Conservation (phyloP, 495 filamentous ascomycete genomes). For the Darksidea phi region DNA sequence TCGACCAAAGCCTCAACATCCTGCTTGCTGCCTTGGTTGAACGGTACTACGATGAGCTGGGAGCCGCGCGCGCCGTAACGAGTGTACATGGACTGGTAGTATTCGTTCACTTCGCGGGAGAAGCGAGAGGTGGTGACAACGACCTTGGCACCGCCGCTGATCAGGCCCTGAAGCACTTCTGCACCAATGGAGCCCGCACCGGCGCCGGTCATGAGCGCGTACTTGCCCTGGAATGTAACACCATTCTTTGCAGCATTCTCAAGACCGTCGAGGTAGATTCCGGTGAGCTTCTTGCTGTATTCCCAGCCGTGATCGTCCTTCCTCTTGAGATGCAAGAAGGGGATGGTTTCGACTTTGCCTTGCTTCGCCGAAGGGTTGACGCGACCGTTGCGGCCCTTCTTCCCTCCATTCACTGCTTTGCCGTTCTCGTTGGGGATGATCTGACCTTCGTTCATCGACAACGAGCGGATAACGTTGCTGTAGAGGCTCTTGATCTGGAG, state of each 20-base stretch:
- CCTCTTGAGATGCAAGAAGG: conserved; percentile 94
- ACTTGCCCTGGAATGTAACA: conserved; percentile 90
- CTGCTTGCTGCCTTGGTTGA: conserved; percentile 98
- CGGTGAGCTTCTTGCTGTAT: conserved; percentile 97
- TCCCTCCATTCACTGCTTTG: conserved; percentile 57
- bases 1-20: conserved; percentile 90
- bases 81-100: conserved; percentile 98
- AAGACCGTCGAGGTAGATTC: conserved; percentile 84
- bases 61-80: conserved; percentile 90
- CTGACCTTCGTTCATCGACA: conserved; percentile 96
- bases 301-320: conserved; percentile 96
- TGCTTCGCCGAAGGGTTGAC: conserved; percentile 61
- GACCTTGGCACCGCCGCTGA: conserved; percentile 94
- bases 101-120: conserved; percentile 96
- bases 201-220: conserved; percentile 96
- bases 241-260: conserved; percentile 83
- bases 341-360: conserved; percentile 93
- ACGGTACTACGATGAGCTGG: conserved; percentile 94
- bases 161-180: conserved; percentile 94
- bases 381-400: conserved; percentile 65
- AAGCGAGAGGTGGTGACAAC: conserved; percentile 94
- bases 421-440: conserved; percentile 82
- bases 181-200: conserved; percentile 97
- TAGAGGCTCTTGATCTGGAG: conserved; percentile 94
- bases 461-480: conserved; percentile 84